Base-by-base conservation (phyloP, 176 grass and related monocot species). In the sorghum (Sorghum bicolor) region DNA sequence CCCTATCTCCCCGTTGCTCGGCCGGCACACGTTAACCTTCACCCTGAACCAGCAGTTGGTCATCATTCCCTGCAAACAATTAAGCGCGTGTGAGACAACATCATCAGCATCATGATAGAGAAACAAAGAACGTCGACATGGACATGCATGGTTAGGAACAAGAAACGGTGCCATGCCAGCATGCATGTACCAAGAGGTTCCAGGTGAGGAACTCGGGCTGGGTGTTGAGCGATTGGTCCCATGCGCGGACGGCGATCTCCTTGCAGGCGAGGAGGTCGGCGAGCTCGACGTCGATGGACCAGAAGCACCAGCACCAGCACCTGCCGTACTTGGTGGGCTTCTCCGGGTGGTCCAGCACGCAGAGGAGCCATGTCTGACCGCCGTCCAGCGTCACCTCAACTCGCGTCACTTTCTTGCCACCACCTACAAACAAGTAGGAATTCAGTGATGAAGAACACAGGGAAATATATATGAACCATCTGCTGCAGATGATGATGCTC, bases 271-370 rank as follows among this genome's bases (percentile, higher is more conserved):
- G 89, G 6, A 98, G 80, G 60, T 90, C 91, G 19, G 88, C 43
- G 1, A 94, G 83, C 77, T 98, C 93, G 0, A 98, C 64, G 7
- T 95, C 91, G 4, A 94, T 36, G 16, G 91, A 93, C 96, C 93
- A 98, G 87, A 98, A 98, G 87, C 93, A 93, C 96, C 96, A 98
- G 86, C 96, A 98, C 96, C 96, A 98, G 75, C 92, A 92, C 68
- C 85, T 92, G 41, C 96, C 96, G 52, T 90, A 98, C 76, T 90
- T 93, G 64, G 38, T 92, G 1, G 96, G 93, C 70, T 82, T 87
- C 82, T 95, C 96, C 4, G 85, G 85, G 75, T 88, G 89, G 26
- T 95, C 78, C 1, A 98, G 76, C 2, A 45, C 29, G 64, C 91
- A 88, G 31, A 98, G 87, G 6, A 33, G 85, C 93, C 96, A 98